These are phyloP conservation scores for Lactarius pseudohatsudake DNA, from an alignment of 768 basidiomycete species.

Conservation along the genomic window DNA sequence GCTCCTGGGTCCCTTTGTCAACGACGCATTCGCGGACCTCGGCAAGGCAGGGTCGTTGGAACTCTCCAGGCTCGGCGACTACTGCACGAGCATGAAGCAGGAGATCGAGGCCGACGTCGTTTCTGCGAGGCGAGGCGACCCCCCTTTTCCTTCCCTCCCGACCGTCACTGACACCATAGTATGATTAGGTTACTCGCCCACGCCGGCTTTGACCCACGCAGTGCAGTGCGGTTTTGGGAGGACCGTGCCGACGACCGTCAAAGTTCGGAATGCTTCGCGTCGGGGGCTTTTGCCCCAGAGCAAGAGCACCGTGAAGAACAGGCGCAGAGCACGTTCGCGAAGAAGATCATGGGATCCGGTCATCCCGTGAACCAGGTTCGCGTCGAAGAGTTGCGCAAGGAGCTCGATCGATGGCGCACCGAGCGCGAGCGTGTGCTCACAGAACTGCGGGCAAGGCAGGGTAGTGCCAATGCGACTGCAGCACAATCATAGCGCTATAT, in stretches of 20 bases:
- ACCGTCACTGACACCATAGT: slow-evolving; percentile 5
- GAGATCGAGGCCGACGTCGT: slow-evolving; percentile 94
- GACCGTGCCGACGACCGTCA: slow-evolving; percentile 42
- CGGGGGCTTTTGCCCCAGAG: slow-evolving; percentile 32
- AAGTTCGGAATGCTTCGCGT: slow-evolving; percentile 44
- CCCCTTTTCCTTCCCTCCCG: slow-evolving; percentile 7
- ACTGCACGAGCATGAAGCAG: slow-evolving; percentile 77
- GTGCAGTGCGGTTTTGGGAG: slow-evolving; percentile 85
- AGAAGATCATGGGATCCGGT: slow-evolving; percentile 51
- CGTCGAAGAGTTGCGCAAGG: slow-evolving; percentile 57
- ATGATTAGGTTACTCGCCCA: slow-evolving; percentile 76
- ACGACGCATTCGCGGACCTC: slow-evolving; percentile 85
- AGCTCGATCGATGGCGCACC: slow-evolving; percentile 70
- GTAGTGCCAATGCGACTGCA: not conserved
- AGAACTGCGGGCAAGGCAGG: slow-evolving; percentile 21
- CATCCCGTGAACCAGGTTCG: slow-evolving; percentile 74
- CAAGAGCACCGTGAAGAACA: slow-evolving; percentile 30
- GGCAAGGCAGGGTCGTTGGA: slow-evolving; percentile 78
- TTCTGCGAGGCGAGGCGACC: slow-evolving; percentile 63
- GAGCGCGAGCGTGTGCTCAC: slow-evolving; percentile 40
- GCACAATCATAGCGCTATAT: slow-evolving; percentile 8
- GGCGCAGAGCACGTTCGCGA: slow-evolving; percentile 34
- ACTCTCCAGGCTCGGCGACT: slow-evolving; percentile 65
- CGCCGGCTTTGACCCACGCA: slow-evolving; percentile 86
- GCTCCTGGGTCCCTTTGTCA: slow-evolving; percentile 92